Evolutionary conservation across 441 rosid genomes (phyloP).

Genomic region (Eruca vesicaria): DNA sequence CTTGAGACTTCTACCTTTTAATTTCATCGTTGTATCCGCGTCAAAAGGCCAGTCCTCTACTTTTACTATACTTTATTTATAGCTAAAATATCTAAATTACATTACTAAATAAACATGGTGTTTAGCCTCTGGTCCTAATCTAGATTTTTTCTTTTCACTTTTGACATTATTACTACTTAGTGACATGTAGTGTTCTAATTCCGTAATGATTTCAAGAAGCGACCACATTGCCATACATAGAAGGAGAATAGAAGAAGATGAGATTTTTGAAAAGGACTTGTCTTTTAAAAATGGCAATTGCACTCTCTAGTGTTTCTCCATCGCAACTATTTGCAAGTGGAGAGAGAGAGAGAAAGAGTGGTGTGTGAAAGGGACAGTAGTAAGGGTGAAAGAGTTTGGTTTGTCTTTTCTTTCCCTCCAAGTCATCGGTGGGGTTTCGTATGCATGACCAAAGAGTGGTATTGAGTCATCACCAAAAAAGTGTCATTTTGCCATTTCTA

Average conservation of each 20-base stretch:
- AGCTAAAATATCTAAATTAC: slow-evolving; percentile 4
- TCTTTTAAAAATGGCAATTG: slow-evolving; percentile 23
- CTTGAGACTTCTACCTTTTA: slow-evolving; percentile 20
- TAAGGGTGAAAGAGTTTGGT: slow-evolving; percentile 20
- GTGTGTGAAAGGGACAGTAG: slow-evolving; percentile 26
- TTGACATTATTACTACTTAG: slow-evolving; percentile 8
- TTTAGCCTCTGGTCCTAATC: slow-evolving; percentile 18
- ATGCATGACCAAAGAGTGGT: slow-evolving; percentile 19
- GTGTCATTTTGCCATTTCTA: background rate
- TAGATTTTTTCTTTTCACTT: slow-evolving; percentile 1
- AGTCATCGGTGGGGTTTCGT: slow-evolving; percentile 31
- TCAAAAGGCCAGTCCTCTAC: slow-evolving; percentile 18
- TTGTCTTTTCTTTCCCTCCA: slow-evolving; percentile 30
- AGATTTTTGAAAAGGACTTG: slow-evolving; percentile 18
- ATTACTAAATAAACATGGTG: slow-evolving; percentile 19
- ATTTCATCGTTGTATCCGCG: slow-evolving; percentile 32
- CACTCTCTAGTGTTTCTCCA: slow-evolving; percentile 23
- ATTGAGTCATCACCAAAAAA: slow-evolving; percentile 22
- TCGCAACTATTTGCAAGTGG: slow-evolving; percentile 29
- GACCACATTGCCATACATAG: slow-evolving; percentile 18
- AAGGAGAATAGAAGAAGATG: slow-evolving; percentile 17
- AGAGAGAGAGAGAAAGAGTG: slow-evolving; percentile 19
- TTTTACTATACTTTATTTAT: slow-evolving; percentile 8
- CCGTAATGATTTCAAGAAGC: slow-evolving; percentile 25
- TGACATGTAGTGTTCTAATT: slow-evolving; percentile 27